These are phyloP conservation scores for Phytophthora capsici DNA, from an alignment of 352 stramenopile species.

Conservation along the genomic window DNA sequence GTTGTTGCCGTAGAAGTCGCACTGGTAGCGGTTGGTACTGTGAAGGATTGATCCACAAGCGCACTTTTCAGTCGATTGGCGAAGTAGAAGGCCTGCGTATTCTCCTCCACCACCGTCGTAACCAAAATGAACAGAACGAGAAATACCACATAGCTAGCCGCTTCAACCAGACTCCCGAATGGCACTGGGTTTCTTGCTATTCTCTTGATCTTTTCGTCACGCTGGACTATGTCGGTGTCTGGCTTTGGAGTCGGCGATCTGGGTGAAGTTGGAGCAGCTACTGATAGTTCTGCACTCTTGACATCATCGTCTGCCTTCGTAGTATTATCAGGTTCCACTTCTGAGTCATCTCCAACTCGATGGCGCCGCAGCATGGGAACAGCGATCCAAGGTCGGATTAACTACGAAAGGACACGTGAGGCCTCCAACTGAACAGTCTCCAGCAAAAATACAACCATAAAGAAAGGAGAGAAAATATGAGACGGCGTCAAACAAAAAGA, in stretches of 20 bases:
- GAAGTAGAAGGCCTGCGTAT: slow-evolving; percentile 70
- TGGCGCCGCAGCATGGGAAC: slow-evolving; percentile 43
- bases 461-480: slow-evolving; percentile 9
- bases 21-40: slow-evolving; percentile 21
- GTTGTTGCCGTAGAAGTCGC: slow-evolving; percentile 24
- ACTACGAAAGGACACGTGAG: slow-evolving; percentile 19
- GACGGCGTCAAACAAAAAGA: too few species aligned
- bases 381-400: not conserved
- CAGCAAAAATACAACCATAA: slow-evolving; percentile 7
- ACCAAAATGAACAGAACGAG: slow-evolving; percentile 64
- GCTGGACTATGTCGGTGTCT: slow-evolving; percentile 14
- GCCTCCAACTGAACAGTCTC: slow-evolving; percentile 2
- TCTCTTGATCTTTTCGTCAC: slow-evolving; percentile 51
- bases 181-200: slow-evolving; percentile 43
- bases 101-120: slow-evolving; percentile 52
- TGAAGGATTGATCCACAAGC: slow-evolving; percentile 58
- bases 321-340: slow-evolving; percentile 16
- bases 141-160: slow-evolving; percentile 56
- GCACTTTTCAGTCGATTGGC: slow-evolving; percentile 56
- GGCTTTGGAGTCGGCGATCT: slow-evolving; percentile 7
- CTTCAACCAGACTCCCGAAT: slow-evolving; percentile 64
- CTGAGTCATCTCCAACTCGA: slow-evolving; percentile 30
- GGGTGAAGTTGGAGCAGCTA: slow-evolving; percentile 20
- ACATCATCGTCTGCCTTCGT: slow-evolving; percentile 24
- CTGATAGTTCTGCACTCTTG: slow-evolving; percentile 42